Conservation (phyloP, 2,329 filamentous ascomycete species). For the Ascosphaera acerosa region DNA sequence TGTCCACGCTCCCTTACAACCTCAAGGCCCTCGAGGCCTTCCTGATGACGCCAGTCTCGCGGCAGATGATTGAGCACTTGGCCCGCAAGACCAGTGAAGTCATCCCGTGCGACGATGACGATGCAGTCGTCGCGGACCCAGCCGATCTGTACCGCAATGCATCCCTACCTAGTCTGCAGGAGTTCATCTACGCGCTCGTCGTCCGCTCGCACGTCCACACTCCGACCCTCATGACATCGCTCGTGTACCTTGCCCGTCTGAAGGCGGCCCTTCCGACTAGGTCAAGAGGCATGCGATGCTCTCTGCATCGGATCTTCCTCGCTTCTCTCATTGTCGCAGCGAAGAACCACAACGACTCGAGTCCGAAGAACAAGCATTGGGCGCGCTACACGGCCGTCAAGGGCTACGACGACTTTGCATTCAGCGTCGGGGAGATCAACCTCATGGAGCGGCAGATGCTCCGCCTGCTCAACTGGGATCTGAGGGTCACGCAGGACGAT, state of each 20-base stretch:
- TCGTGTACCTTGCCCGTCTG: slow-evolving; percentile 77
- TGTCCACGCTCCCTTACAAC: slow-evolving; percentile 10
- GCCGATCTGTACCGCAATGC: slow-evolving; percentile 23
- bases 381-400: slow-evolving; percentile 67
- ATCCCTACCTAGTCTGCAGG: slow-evolving; percentile 51
- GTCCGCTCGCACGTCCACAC: slow-evolving; percentile 90
- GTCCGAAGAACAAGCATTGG: slow-evolving; percentile 99
- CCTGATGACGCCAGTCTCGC: slow-evolving; percentile 21
- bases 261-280: slow-evolving; percentile 70
- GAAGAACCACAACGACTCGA: slow-evolving; percentile 97
- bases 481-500: slow-evolving; percentile 61
- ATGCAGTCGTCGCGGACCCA: slow-evolving; percentile 12
- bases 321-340: slow-evolving; percentile 41
- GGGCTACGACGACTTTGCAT: slow-evolving; percentile 54
- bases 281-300: slow-evolving; percentile 89
- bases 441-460: slow-evolving; percentile 98
- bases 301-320: slow-evolving; percentile 91
- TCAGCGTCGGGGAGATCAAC: slow-evolving; percentile 89
- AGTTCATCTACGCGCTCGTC: slow-evolving; percentile 80
- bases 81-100: slow-evolving; percentile 22
- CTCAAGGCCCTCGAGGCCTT: slow-evolving; percentile 23
- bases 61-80: slow-evolving; percentile 23
- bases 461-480: slow-evolving; percentile 82
- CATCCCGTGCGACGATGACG: slow-evolving; percentile 28
- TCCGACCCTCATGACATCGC: slow-evolving; percentile 84